Base-by-base conservation (phyloP, 164 flowering plant species). In the Tinospora cordifolia region DNA sequence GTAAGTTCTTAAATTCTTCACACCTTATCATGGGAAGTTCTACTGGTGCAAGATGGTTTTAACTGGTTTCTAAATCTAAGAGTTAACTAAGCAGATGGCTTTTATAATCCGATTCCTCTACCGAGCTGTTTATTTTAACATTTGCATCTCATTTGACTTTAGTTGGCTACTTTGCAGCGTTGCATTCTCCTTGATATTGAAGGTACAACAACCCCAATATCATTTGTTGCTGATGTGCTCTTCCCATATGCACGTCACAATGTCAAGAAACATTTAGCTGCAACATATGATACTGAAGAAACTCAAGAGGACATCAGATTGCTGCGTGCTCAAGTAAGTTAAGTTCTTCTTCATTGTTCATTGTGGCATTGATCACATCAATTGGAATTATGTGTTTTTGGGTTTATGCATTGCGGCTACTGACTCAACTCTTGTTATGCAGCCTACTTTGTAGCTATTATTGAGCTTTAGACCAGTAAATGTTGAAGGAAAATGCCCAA, bases 101-200 rank as follows among this genome's bases (percentile, higher is more conserved):
- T 0, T 44, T 54, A 21, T 54, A n/a, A 54, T 3, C n/a, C 21
- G 5, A 22, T 54, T 54, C 13, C 0, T 44, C 60, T 21, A 21
- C n/a, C 60, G 3, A 54, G 60, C 8, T 19, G 60, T n/a, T 44
- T 44, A 44, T 54, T 54, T 36, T 62, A 40, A 24, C 60, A 47
- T 9, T 22, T 62, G 24, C 11, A 4, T 40, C 66, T 65, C 62
- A 26, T 49, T 72, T 57, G 13, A 62, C 10, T 24, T 40, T 22
- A 26, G 72, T 14, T 21, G 59, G 54, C 12, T 51, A 70, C 73
- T 25, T 72, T 83, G 84, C 91, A 95, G 99, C 86, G 83, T 15
- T 91, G 91, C 83, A 84, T 95, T 80, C 86, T 95, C 74, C 97
- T 95, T 71, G 99, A 95, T 80, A 95, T 95, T 81, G 99, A 92